These are phyloP conservation scores for Cunninghamia lanceolata DNA, from an alignment of 75 land plant genomes.

Conservation along the genomic window DNA sequence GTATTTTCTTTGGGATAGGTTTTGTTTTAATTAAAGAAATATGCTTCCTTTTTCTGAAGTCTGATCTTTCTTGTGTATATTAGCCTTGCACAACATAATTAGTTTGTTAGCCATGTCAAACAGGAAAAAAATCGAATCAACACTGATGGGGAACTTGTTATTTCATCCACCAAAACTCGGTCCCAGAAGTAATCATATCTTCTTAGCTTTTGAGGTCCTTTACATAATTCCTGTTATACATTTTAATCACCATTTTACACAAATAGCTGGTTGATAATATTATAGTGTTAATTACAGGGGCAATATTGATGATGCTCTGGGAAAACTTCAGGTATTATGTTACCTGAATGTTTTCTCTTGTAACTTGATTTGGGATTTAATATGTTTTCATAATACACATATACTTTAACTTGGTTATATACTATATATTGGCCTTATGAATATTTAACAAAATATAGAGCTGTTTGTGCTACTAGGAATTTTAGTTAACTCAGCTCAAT, in stretches of 20 bases:
- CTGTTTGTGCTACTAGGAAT: neutral
- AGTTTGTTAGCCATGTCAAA: constrained; percentile 3
- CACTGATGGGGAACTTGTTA: constrained; percentile 94
- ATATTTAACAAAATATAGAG: neutral
- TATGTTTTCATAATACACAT: neutral
- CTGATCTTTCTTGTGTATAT: neutral
- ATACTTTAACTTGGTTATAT: neutral
- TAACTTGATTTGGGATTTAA: neutral
- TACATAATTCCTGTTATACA: neutral
- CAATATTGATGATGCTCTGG: constrained; percentile 92
- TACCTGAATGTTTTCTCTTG: neutral
- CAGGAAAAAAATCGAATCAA: constrained; percentile 97
- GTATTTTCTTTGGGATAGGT: neutral
- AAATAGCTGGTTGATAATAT: neutral
- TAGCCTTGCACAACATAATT: neutral
- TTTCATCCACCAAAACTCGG: constrained; percentile 91
- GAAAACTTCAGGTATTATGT: constrained; percentile 70
- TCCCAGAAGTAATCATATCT: constrained; percentile 72
- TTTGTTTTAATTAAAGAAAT: neutral
- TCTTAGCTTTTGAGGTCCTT: neutral
- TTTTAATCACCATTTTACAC: neutral
- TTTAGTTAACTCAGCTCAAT: neutral
- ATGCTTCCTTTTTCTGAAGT: neutral
- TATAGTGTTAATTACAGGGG: constrained; percentile 47
- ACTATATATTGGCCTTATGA: neutral